Conservation (phyloP, 257 asterid species). For the Nicotiana knightiana region DNA sequence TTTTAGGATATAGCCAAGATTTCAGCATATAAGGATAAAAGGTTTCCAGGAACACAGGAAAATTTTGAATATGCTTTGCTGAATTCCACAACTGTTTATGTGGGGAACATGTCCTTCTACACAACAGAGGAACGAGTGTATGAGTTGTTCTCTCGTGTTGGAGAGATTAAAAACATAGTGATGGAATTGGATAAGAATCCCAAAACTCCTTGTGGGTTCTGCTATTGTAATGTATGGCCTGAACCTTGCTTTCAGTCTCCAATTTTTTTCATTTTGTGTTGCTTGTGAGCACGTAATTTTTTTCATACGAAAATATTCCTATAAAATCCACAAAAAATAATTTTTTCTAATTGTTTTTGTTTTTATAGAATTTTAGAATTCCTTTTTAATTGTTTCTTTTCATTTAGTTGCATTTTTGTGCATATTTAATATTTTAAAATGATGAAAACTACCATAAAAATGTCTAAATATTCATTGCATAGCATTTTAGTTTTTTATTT, state of each 20-base stretch:
- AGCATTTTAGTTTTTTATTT: too few relatives aligned
- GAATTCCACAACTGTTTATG: slow-evolving; percentile 61
- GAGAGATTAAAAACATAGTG: slow-evolving; percentile 78
- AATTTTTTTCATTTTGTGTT: background rate
- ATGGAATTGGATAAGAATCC: slow-evolving; percentile 92
- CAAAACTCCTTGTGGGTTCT: slow-evolving; percentile 95
- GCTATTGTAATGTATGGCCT: slow-evolving; percentile 61
- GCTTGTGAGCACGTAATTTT: too few relatives aligned
- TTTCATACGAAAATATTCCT: too few relatives aligned
- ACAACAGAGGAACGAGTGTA: slow-evolving; percentile 94
- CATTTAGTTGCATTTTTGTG: too few relatives aligned
- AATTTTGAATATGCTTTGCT: slow-evolving; percentile 72
- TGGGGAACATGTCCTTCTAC: slow-evolving; percentile 85
- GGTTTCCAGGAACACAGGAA: slow-evolving; percentile 85
- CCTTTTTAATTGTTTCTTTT: too few relatives aligned
- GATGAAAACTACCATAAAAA: too few relatives aligned
- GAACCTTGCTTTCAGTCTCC: background rate
- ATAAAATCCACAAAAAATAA: too few relatives aligned
- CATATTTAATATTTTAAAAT: too few relatives aligned
- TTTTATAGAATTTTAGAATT: too few relatives aligned
- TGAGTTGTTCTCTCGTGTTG: slow-evolving; percentile 79
- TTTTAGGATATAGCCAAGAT: slow-evolving; percentile 70
- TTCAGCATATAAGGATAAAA: slow-evolving; percentile 83
- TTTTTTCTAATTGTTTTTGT: too few relatives aligned
- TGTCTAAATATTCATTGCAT: too few relatives aligned